Evolutionary conservation across 306 rosid species (phyloP).

Genomic region (Trifolium dubium): DNA sequence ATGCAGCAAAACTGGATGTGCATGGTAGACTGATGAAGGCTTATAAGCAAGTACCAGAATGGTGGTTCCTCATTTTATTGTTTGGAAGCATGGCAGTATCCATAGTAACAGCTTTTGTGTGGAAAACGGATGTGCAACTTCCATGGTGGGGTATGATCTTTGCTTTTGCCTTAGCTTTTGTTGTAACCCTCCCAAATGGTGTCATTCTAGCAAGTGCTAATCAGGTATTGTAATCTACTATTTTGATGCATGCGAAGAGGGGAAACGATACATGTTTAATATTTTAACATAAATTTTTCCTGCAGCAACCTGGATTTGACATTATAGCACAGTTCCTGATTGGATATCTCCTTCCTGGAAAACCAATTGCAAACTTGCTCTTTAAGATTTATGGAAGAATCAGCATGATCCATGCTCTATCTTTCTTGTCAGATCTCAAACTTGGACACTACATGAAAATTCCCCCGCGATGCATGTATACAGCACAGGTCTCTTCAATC

Average conservation of each 20-base stretch:
- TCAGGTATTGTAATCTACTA: conserved; percentile 58
- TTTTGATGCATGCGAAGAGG: conserved; percentile 24
- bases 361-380: conserved; percentile 91
- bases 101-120: conserved; percentile 67
- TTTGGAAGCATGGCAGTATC: conserved; percentile 71
- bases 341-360: conserved; percentile 90
- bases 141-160: conserved; percentile 99
- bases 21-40: conserved; percentile 87
- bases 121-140: conserved; percentile 81
- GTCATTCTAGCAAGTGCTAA: conserved; percentile 98
- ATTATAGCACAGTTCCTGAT: conserved; percentile 92
- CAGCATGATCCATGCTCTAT: conserved; percentile 91
- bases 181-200: conserved; percentile 98
- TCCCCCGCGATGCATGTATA: conserved; percentile 92
- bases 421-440: conserved; percentile 93
- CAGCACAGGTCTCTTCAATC: conserved; percentile 68
- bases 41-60: conserved; percentile 90
- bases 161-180: conserved; percentile 79
- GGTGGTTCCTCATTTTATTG: conserved; percentile 87
- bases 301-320: conserved; percentile 98
- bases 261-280: not conserved
- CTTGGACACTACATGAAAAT: conserved; percentile 98
- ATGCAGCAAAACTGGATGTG: conserved; percentile 63
- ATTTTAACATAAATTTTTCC: conserved; percentile 1
- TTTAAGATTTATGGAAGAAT: conserved; percentile 93